Conservation (phyloP, 1,139 yeast genomes). For the Candida sanyaensis region DNA sequence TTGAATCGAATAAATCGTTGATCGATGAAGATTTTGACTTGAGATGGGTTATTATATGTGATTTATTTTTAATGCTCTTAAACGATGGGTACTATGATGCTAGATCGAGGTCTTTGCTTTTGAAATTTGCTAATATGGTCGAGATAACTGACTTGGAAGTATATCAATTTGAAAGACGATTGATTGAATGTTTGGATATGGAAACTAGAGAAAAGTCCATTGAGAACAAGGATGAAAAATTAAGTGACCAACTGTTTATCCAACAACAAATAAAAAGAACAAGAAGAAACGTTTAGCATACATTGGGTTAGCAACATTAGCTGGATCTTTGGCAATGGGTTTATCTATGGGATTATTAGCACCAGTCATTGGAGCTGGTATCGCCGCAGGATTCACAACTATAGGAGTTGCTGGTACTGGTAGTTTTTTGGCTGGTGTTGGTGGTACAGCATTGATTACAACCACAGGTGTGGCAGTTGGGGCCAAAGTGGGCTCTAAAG, state of each 20-base stretch:
- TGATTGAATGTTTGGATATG: constrained; percentile 86
- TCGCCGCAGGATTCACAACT: constrained; percentile 96
- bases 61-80: constrained; percentile 73
- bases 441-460: constrained; percentile 94
- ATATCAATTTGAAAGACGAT: constrained; percentile 84
- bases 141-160: constrained; percentile 66
- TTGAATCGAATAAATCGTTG: constrained; percentile 10
- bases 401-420: constrained; percentile 92
- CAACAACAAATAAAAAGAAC: constrained; percentile 68
- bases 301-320: constrained; percentile 95
- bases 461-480: constrained; percentile 92
- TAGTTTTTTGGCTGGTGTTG: constrained; percentile 93
- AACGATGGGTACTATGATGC: constrained; percentile 90
- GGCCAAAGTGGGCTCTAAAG: constrained; percentile 81
- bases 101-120: constrained; percentile 75
- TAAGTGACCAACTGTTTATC: constrained; percentile 74
- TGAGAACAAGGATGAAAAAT: constrained; percentile 63
- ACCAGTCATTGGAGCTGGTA: constrained; percentile 97
- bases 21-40: constrained; percentile 55
- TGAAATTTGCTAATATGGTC: constrained; percentile 63
- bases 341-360: constrained; percentile 94
- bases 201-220: constrained; percentile 61
- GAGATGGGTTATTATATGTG: constrained; percentile 93
- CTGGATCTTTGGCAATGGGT: constrained; percentile 94
- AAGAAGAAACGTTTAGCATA: constrained; percentile 73